A percentile compares a stretch with the other conserved stretches of the same genome.
These are phyloP conservation scores for Glonium stellatum DNA, from an alignment of 495 filamentous ascomycete genomes.

Conservation along the genomic window DNA sequence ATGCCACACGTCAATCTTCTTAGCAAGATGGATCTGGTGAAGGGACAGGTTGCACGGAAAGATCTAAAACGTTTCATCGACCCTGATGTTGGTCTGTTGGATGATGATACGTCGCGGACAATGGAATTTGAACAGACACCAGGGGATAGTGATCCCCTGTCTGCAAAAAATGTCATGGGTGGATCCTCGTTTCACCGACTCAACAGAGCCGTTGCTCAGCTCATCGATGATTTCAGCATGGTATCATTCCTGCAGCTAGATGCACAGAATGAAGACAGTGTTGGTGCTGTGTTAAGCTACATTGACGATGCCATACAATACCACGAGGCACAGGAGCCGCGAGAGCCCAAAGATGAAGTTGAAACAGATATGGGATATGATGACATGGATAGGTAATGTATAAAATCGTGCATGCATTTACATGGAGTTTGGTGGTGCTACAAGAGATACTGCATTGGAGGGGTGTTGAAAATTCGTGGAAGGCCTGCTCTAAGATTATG, in stretches of 20 bases:
- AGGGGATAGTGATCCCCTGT: slow-evolving; percentile 44
- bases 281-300: slow-evolving; percentile 83
- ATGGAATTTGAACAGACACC: slow-evolving; percentile 34
- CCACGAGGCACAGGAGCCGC: slow-evolving; percentile 92
- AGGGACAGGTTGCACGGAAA: slow-evolving; percentile 69
- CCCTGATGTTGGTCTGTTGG: slow-evolving; percentile 68
- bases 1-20: slow-evolving; percentile 91
- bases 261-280: slow-evolving; percentile 87
- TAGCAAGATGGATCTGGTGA: slow-evolving; percentile 94
- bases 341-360: slow-evolving; percentile 67
- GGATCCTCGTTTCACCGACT: slow-evolving; percentile 70
- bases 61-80: slow-evolving; percentile 83
- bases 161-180: slow-evolving; percentile 62
- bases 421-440: too few species aligned
- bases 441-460: too few species aligned
- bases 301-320: slow-evolving; percentile 96
- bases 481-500: too few species aligned
- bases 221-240: slow-evolving; percentile 97
- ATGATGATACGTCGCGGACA: slow-evolving; percentile 54
- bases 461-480: too few species aligned
- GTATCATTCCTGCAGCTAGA: slow-evolving; percentile 88
- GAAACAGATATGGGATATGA: neutral
- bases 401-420: too few species aligned
- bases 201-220: slow-evolving; percentile 74
- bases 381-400: neutral